phyloP scores from a whole-genome alignment of 139 green algal species.

The Chlamydomonas incerta region DNA sequence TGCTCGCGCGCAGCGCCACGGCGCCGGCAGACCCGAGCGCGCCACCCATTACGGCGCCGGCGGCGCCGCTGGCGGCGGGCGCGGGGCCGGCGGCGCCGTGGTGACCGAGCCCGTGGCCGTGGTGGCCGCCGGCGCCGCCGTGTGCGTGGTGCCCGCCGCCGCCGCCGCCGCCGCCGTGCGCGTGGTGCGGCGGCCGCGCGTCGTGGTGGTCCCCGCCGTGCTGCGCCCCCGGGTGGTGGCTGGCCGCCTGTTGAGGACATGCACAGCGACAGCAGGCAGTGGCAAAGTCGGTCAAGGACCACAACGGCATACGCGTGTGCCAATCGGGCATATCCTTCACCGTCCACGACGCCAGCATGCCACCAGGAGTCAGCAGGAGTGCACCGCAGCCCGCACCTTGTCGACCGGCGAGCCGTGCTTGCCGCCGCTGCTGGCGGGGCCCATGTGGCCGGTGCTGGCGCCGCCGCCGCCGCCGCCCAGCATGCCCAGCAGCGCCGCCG shows the following conservation, averaged over 20 bases:
- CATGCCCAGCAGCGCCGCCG: conserved; percentile 34
- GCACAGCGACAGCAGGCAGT: too few relatives aligned
- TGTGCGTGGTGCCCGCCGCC: not conserved
- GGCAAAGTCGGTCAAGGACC: too few relatives aligned
- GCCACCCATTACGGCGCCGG: not conserved
- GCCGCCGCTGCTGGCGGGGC: conserved; percentile 5
- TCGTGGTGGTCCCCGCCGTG: not conserved
- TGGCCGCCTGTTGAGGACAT: not conserved
- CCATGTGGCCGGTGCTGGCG: conserved; percentile 37
- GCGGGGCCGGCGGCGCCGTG: not conserved
- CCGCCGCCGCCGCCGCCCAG: conserved; percentile 31
- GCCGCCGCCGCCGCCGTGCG: not conserved
- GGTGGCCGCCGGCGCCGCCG: not conserved
- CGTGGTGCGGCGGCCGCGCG: not conserved
- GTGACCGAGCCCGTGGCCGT: not conserved
- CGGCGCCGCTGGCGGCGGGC: not conserved
- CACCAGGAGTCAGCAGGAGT: too few relatives aligned
- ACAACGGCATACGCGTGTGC: too few relatives aligned
- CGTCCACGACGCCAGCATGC: too few relatives aligned
- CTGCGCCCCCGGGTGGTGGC: not conserved
- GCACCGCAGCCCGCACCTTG: conserved; percentile 1
- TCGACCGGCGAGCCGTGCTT: conserved; percentile 16
- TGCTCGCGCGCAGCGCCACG: not conserved
- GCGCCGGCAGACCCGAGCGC: not conserved
- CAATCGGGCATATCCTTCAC: too few relatives aligned